Evolutionary conservation across 805 yeast genomes (phyloP), one percentile per base, ranked within the genome.

Genomic region (Candida ipomoeae): DNA sequence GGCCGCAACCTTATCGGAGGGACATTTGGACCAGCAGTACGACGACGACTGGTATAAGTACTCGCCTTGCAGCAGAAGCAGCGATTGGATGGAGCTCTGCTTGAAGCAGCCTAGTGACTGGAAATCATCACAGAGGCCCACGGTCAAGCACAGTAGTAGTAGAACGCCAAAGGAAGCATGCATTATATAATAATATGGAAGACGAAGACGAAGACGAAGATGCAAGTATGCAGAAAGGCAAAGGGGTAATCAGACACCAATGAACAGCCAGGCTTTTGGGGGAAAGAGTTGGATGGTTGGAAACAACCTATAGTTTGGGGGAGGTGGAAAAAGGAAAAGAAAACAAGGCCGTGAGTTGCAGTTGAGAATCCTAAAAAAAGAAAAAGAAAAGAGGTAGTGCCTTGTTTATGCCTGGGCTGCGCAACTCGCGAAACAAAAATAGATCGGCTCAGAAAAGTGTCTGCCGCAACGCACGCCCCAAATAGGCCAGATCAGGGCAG

Each of bases 31-130:
- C 51, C 73, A 69, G 65, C 94, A 85, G 60, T 79, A 69, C 6
- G 77, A 70, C 15, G 82, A 77, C 7, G 89, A 76, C 67, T 87
- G 91, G 62, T 69, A 85, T 1, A 65, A 68, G 63, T 78, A 79
- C 2, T 73, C 59, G 31, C 85, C 87, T 53, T 70, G 63, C 49
- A 59, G 62, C n/a, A 62, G 45, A 57, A 71, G 78, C 10, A 47
- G 46, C 7, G 64, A 58, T 41, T 37, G 49, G 21, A 58, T 51
- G 40, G 49, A 54, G 48, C 53, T 45, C 46, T 54, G 46, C n/a
- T 54, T 38, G 46, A 34, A 57, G 46, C 61, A 57, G n/a, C 61
- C 61, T 21, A 32, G 43, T 31, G 44, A 46, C 20, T 52, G 43
- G 44, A 49, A 57, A 42, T 49, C 55, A 18, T 46, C 56, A 29